A percentile compares a stretch with the other conserved stretches of the same genome.
Conservation (phyloP, 176 grass and related monocot species). For the Oryza rufipogon region DNA sequence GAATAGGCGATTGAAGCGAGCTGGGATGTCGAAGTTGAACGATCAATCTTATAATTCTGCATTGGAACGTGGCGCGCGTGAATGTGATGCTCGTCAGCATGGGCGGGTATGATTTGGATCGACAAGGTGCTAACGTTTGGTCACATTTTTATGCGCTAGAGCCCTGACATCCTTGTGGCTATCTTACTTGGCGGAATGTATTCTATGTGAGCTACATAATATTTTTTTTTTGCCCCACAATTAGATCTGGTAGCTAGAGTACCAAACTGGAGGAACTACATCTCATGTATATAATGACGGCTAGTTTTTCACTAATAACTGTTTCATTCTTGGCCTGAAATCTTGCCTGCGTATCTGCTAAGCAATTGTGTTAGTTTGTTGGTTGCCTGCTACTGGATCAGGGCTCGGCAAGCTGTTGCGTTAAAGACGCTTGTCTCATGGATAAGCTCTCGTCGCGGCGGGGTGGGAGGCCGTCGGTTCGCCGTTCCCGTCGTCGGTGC, state of each 20-base stretch:
- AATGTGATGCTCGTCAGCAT: constrained; percentile 28
- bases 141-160: background rate
- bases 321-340: background rate
- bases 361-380: background rate
- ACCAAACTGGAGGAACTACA: background rate
- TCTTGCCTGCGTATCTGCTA: background rate
- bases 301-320: background rate
- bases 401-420: too few relatives aligned
- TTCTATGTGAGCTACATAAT: background rate
- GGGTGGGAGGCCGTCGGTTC: too few relatives aligned
- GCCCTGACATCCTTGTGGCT: background rate
- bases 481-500: too few relatives aligned
- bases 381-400: too few relatives aligned
- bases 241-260: background rate
- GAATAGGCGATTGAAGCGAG: constrained; percentile 64
- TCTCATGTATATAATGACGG: constrained; percentile 21
- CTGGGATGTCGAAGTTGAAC: constrained; percentile 45
- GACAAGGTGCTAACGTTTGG: constrained; percentile 7
- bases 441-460: too few relatives aligned
- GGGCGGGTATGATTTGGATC: constrained; percentile 2
- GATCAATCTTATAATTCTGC: constrained; percentile 30
- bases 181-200: background rate
- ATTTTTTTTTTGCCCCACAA: background rate
- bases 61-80: background rate
- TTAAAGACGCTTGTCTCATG: too few relatives aligned